Percentiles rank a stretch among this genome's conserved stretches.
Evolutionary conservation across 257 asterid species (phyloP).

Genomic region (Ilex aquifolium): DNA sequence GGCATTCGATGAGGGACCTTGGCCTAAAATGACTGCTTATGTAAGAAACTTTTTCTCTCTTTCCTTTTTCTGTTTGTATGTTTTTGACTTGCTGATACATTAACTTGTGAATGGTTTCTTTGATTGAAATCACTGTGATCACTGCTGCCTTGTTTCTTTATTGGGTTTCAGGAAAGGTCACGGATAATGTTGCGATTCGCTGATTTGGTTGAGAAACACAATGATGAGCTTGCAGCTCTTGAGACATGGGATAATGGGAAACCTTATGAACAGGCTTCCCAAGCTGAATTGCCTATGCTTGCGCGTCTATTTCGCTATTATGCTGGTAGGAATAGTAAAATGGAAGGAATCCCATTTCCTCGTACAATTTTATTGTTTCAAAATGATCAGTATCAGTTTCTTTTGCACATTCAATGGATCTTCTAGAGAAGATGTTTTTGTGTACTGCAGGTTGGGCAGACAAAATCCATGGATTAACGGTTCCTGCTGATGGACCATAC

Average conservation of each 20-base stretch:
- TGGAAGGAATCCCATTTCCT: background rate
- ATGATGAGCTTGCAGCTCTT: background rate
- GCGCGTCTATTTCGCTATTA: background rate
- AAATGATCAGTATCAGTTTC: too few species aligned
- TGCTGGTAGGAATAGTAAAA: background rate
- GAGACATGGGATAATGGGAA: constrained; percentile 5
- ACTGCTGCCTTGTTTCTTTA: too few species aligned
- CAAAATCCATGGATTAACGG: constrained; percentile 1
- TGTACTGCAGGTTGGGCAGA: background rate
- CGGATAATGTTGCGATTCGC: background rate
- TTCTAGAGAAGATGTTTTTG: too few species aligned
- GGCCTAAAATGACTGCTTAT: constrained; percentile 5
- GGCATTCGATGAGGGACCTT: constrained; percentile 1
- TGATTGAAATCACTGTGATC: background rate
- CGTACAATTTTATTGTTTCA: background rate
- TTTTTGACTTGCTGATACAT: background rate
- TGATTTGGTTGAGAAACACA: constrained; percentile 4
- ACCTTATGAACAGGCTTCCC: background rate
- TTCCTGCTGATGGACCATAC: constrained; percentile 2
- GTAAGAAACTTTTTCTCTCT: background rate
- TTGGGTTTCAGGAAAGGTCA: background rate
- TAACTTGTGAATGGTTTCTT: too few species aligned
- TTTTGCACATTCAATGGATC: background rate
- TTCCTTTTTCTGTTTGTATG: background rate
- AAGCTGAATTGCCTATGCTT: background rate